Evolutionary conservation across 1,139 yeast species (phyloP).

Genomic region (Nadsonia commutata): DNA sequence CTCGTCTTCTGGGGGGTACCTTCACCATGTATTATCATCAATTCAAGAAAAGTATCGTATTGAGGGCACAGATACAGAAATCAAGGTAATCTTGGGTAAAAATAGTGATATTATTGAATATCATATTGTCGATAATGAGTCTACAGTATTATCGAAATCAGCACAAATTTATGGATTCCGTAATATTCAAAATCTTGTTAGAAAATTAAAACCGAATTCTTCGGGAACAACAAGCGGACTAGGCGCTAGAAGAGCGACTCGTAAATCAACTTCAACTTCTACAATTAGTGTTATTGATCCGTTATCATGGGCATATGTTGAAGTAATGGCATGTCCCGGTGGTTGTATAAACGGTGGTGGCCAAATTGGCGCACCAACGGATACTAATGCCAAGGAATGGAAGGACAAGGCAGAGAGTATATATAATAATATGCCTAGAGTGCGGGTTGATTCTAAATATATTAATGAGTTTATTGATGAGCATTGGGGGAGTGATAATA

Average conservation of each 20-base stretch:
- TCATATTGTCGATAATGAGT: slow-evolving; percentile 31
- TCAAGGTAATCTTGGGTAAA: slow-evolving; percentile 37
- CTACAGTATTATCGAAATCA: slow-evolving; percentile 38
- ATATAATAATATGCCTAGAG: slow-evolving; percentile 14
- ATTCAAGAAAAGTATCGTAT: slow-evolving; percentile 13
- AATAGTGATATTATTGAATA: slow-evolving; percentile 67
- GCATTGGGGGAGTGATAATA: background rate
- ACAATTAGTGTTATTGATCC: slow-evolving; percentile 37
- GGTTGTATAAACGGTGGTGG: slow-evolving; percentile 99
- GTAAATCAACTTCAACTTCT: slow-evolving; percentile 7
- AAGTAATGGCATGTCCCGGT: slow-evolving; percentile 96
- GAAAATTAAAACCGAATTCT: slow-evolving; percentile 49
- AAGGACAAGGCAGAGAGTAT: slow-evolving; percentile 18
- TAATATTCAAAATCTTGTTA: slow-evolving; percentile 82
- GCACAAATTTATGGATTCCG: slow-evolving; percentile 85
- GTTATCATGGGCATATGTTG: slow-evolving; percentile 64
- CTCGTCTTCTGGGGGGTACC: slow-evolving; percentile 72
- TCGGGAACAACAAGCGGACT: slow-evolving; percentile 8
- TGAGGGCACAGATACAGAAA: slow-evolving; percentile 10
- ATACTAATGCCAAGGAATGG: slow-evolving; percentile 20
- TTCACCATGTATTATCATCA: slow-evolving; percentile 21
- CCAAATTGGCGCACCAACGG: slow-evolving; percentile 43
- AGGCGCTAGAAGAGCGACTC: slow-evolving; percentile 5
- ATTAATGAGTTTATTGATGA: background rate
- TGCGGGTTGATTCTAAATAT: background rate